These are phyloP conservation scores for Tinospora cordifolia DNA, from an alignment of 164 flowering plant genomes.

Conservation along the genomic window DNA sequence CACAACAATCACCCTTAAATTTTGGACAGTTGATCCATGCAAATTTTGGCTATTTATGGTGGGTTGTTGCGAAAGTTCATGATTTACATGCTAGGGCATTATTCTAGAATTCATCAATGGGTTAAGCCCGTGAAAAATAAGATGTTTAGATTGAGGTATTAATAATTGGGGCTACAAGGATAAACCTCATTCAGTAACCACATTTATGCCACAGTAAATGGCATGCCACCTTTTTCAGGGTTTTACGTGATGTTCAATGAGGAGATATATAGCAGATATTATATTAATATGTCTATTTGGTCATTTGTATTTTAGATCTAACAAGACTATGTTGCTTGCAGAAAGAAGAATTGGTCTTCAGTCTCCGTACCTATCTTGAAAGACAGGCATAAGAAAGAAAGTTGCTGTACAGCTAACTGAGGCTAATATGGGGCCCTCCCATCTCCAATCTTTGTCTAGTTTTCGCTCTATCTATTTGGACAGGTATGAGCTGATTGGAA, in stretches of 20 bases:
- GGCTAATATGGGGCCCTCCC: conserved; percentile 41
- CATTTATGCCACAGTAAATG: not conserved
- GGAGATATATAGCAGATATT: no score
- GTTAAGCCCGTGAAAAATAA: no score
- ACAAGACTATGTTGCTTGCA: conserved; percentile 31
- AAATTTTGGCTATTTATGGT: no score
- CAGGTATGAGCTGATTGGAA: conserved; percentile 33
- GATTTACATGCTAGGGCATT: no score
- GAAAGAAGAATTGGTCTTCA: conserved; percentile 69
- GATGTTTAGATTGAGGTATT: no score
- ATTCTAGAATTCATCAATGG: no score
- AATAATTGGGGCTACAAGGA: no score
- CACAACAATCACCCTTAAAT: no score
- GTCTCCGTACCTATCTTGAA: conserved; percentile 37
- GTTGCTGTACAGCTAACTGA: conserved; percentile 87
- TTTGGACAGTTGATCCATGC: no score
- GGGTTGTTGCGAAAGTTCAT: no score
- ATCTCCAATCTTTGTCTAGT: conserved; percentile 23
- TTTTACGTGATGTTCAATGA: no score
- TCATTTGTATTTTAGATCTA: not conserved
- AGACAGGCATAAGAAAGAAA: conserved; percentile 34
- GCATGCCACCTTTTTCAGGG: not conserved
- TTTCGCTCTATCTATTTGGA: conserved; percentile 29
- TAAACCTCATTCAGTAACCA: no score
- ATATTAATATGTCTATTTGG: not conserved